Base-by-base conservation (phyloP, 2,329 filamentous ascomycete species). In the Cercospora sp. region DNA sequence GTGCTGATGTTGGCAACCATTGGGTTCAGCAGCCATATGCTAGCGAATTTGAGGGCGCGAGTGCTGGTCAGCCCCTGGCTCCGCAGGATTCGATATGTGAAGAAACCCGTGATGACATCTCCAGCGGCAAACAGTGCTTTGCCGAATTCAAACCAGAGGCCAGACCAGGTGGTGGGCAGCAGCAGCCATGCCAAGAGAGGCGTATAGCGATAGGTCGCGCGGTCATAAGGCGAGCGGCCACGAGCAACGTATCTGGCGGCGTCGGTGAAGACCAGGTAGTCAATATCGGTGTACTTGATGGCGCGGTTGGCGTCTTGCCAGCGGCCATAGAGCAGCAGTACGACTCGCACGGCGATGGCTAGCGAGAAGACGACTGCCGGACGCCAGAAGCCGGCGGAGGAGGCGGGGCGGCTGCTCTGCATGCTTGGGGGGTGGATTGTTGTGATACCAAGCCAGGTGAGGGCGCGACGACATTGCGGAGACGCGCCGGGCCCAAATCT, bases 1-100 rank as follows among this genome's bases (percentile, higher is more conserved):
- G 95, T 98, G 80, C 93, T 97, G 76, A 99, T 99, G 43, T 93
- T 93, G 0, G 95, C 95, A 9, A 98, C 95, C 94, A 99, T 98
- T 0, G 95, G 95, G 76, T 99, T 99, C 77, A 97, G 85, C 69
- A 98, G 82, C 95, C 95, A 99, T 45, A 97, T 90, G 72, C 90
- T 89, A 0, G 94, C 91, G 75, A 92, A 97, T 69, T 87, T 88
- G 69, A 94, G 83, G 1, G 93, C 92, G 1, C 83, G 80, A 21
- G 82, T 81, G 7, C 78, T 75, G 2, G 80, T 74, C 71, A 80
- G 74, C 28, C 72, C 82, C 90, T 86, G 43, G 78, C 59, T 40
- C 10, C 70, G 65, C 55, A 91, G 78, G 10, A 90, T 83, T 30
- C 83, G 79, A 45, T 87, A 82, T 66, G 95, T 89, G 61, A 97